Conservation (phyloP, 352 stramenopile genomes). For the Globisporangium yorkense region DNA sequence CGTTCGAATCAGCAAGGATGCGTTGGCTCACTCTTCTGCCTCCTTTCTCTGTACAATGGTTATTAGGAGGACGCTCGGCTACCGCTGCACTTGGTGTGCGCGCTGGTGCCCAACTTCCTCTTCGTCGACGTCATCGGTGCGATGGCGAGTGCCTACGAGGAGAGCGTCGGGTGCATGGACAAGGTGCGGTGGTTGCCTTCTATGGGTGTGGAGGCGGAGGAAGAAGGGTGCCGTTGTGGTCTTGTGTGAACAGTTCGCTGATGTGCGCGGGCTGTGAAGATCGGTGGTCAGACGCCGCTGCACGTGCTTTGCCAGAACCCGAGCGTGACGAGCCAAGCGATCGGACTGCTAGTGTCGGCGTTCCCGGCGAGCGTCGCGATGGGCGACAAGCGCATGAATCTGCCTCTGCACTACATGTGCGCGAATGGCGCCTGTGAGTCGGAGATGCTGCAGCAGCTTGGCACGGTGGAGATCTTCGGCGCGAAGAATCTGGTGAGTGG, state of each 20-base stretch:
- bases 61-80: conserved; percentile 29
- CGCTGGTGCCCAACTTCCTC: conserved; percentile 36
- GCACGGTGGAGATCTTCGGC: conserved; percentile 21
- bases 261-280: too few relatives aligned
- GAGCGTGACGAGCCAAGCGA: conserved; percentile 31
- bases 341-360: conserved; percentile 24
- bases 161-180: conserved; percentile 30
- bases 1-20: too few relatives aligned
- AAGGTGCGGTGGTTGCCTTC: conserved; percentile 17
- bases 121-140: conserved; percentile 52
- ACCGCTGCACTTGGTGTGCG: conserved; percentile 50
- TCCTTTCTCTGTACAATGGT: neutral
- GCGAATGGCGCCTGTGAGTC: conserved; percentile 32
- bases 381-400: conserved; percentile 33
- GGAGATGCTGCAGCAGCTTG: conserved; percentile 36
- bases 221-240: neutral
- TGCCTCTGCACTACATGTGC: conserved; percentile 54
- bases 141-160: conserved; percentile 31
- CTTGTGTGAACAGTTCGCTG: neutral
- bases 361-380: conserved; percentile 28
- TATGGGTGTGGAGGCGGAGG: neutral
- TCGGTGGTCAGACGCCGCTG: conserved; percentile 42
- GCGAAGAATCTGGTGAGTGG: conserved; percentile 33
- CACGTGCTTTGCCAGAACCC: conserved; percentile 49
- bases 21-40: neutral